Evolutionary conservation across 2,329 filamentous ascomycete genomes (phyloP), one percentile per base, ranked within the genome.

Genomic region (Trichoderma polysporum): DNA sequence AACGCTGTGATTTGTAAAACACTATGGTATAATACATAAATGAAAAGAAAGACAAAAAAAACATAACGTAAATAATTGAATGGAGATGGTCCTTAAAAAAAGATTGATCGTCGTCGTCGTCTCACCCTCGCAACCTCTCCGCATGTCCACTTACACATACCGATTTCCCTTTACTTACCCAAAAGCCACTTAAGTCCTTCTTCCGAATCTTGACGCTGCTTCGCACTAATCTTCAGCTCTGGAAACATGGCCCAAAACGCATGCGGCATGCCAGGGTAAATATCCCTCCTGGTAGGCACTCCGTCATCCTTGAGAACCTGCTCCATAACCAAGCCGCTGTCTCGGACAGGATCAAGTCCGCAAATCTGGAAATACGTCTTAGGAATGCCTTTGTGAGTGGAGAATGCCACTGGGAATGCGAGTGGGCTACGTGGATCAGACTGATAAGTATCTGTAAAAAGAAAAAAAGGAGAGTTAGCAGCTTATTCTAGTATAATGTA

Each of bases 341-440:
- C 75, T 27, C 76, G 69, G 19, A 74, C 60, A 1, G 73, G 73
- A 47, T 78, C 76, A 12, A 74, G 56, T 2, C 75, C 76, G 33
- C 72, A 77, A 7, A 70, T 70, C 49, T 77, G 75, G 22, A 77
- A 76, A 57, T 77, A 78, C 8, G 75, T 76, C 68, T 71, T 76
- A 12, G 74, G 75, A 15, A 76, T 68, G 2, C 69, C 68, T 4
- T 50, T 68, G 50, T 71, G 70, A 15, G 71, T 69, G 4, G 70
- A 67, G 4, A 70, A 71, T 15, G 65, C 57, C n/a, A 76, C 50
- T 1, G 76, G 74, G 13, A 70, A 73, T 13, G 70, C 73, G 2
- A 75, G 63, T 19, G 74, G 73, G 54, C 70, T 74, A 12, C 27
- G 70, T 9, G 64, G 63, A 17, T 73, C 72, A 8, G 72, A 70